phyloP scores from a whole-genome alignment of 257 asterid species.

The Solanum gracilifrons region DNA sequence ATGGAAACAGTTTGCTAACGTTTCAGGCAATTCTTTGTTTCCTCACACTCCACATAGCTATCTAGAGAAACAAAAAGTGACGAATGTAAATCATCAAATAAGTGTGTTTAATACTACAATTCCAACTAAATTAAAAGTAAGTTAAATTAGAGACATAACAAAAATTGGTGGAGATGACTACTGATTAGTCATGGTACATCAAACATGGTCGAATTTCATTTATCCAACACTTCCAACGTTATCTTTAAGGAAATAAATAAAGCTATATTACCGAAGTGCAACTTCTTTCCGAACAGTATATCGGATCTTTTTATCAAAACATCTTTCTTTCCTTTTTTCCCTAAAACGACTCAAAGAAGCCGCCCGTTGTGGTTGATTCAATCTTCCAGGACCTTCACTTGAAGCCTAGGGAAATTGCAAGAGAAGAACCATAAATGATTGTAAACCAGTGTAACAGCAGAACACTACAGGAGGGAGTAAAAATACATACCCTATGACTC shows the following conservation, averaged over 20 bases:
- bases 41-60: not conserved
- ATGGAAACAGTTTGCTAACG: not conserved
- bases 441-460: not conserved
- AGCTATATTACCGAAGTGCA: constrained; percentile 41
- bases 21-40: not conserved
- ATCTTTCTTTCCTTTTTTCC: constrained; percentile 69
- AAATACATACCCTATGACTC: constrained; percentile 34
- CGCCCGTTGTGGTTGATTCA: constrained; percentile 51
- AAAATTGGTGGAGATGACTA: not conserved
- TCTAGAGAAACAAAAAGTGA: not conserved
- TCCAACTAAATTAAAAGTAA: not conserved
- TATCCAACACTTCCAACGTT: not conserved
- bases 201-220: not conserved
- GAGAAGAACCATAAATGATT: not conserved
- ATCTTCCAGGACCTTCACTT: constrained; percentile 13
- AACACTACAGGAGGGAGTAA: not conserved
- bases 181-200: not conserved
- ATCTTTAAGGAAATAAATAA: not conserved
- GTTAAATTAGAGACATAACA: not conserved
- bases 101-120: not conserved
- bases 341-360: constrained; percentile 67
- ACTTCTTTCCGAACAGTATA: constrained; percentile 79
- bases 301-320: constrained; percentile 71
- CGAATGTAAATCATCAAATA: not conserved
- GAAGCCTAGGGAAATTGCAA: not conserved